Conservation (phyloP, 306 rosid species). For the Dryas alaskensis region DNA sequence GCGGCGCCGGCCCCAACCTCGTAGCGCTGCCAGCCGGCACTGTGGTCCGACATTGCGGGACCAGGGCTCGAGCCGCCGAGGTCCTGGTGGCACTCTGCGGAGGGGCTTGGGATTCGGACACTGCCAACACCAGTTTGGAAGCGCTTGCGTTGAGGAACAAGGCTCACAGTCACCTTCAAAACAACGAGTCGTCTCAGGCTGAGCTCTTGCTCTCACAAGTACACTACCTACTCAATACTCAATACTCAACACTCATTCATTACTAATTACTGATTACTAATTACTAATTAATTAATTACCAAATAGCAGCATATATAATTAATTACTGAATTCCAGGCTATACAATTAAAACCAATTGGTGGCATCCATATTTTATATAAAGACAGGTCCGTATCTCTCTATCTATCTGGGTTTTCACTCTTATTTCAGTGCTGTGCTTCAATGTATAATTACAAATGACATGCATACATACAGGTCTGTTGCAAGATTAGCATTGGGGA, state of each 20-base stretch:
- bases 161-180: constrained; percentile 45
- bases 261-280: not conserved
- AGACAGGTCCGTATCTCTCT: constrained; percentile 49
- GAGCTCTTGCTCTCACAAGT: constrained; percentile 72
- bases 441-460: not conserved
- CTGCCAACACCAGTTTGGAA: constrained; percentile 49
- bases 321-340: constrained; percentile 48
- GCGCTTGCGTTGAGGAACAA: constrained; percentile 78
- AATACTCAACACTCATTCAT: not conserved
- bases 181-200: constrained; percentile 51
- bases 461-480: constrained; percentile 48
- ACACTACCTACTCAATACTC: not conserved
- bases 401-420: not conserved
- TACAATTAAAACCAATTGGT: constrained; percentile 69
- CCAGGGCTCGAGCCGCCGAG: constrained; percentile 64
- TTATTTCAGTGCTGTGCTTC: not conserved
- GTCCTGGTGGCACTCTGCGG: constrained; percentile 30
- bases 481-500: constrained; percentile 63
- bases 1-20: constrained; percentile 84
- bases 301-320: too few relatives aligned
- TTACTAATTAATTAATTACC: not conserved
- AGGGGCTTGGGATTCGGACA: constrained; percentile 15
- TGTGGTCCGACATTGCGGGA: constrained; percentile 58
- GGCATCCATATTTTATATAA: constrained; percentile 57
- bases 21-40: constrained; percentile 54